Evolutionary conservation across 2,329 filamentous ascomycete genomes (phyloP).

Genomic region (Ilyonectria robusta): DNA sequence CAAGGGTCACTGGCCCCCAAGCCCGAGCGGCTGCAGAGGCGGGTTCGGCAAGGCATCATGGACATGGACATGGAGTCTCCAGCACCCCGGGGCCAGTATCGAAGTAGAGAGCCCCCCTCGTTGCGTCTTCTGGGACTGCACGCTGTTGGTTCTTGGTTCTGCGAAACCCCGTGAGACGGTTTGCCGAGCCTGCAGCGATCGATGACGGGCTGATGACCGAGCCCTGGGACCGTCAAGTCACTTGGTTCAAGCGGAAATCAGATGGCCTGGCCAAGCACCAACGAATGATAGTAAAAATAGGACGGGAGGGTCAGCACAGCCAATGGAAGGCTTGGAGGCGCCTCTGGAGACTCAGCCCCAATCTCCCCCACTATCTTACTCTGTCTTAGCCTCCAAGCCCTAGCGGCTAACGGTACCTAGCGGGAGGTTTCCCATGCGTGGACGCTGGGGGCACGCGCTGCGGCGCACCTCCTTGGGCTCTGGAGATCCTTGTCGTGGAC

Average conservation of each 20-base stretch:
- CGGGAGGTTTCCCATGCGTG: constrained; percentile 1
- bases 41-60: neutral
- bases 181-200: constrained; percentile 12
- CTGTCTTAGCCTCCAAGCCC: constrained; percentile 30
- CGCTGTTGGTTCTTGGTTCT: constrained; percentile 16
- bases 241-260: constrained; percentile 5
- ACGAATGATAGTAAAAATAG: constrained; percentile 36
- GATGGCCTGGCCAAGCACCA: neutral
- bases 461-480: neutral
- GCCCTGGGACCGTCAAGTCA: neutral
- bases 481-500: constrained; percentile 9
- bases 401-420: constrained; percentile 23
- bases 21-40: constrained; percentile 8
- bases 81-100: constrained; percentile 6
- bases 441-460: constrained; percentile 15
- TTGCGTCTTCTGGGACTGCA: neutral
- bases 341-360: constrained; percentile 30
- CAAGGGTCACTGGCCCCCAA: constrained; percentile 23
- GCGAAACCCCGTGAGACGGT: neutral
- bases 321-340: constrained; percentile 20
- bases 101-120: neutral
- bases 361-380: constrained; percentile 17
- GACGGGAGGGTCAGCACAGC: constrained; percentile 22
- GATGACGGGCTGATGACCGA: constrained; percentile 17
- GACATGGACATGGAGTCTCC: constrained; percentile 20